Conservation (phyloP, 257 asterid species). For the Euphrasia confusa region DNA sequence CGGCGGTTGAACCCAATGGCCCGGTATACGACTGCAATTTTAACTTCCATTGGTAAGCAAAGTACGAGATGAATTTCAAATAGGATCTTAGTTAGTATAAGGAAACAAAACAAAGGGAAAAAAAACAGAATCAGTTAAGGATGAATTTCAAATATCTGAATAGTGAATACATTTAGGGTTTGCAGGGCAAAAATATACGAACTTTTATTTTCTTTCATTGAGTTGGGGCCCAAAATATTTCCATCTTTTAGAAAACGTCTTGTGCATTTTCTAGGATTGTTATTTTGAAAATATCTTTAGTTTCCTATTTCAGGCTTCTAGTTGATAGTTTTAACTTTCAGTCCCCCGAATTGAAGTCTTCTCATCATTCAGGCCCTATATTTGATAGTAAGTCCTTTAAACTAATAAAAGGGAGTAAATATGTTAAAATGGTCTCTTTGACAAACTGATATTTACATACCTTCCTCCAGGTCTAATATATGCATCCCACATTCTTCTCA, state of each 20-base stretch:
- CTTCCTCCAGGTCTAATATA: conserved; percentile 91
- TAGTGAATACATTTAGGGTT: background rate
- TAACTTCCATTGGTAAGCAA: conserved; percentile 21
- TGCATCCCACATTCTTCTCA: conserved; percentile 92
- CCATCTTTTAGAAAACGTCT: too few relatives aligned
- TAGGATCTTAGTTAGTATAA: background rate
- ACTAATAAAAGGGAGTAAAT: background rate
- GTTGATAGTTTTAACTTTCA: too few relatives aligned
- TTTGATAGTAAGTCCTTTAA: too few relatives aligned
- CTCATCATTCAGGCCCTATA: too few relatives aligned
- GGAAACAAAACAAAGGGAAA: background rate
- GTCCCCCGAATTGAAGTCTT: too few relatives aligned
- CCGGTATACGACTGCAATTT: conserved; percentile 76
- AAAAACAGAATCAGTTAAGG: background rate
- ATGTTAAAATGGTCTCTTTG: background rate
- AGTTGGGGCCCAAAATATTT: too few relatives aligned
- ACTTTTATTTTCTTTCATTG: too few relatives aligned
- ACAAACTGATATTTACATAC: conserved; percentile 31
- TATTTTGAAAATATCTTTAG: too few relatives aligned
- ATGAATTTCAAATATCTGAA: background rate
- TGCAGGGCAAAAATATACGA: background rate
- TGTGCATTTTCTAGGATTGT: too few relatives aligned
- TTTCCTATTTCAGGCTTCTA: too few relatives aligned
- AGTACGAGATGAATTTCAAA: background rate
- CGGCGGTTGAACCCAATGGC: conserved; percentile 90